A percentile compares a stretch with the other conserved stretches of the same genome.
Conservation (phyloP, 2,329 filamentous ascomycete genomes). For the Pseudofabraea citricarpa region DNA sequence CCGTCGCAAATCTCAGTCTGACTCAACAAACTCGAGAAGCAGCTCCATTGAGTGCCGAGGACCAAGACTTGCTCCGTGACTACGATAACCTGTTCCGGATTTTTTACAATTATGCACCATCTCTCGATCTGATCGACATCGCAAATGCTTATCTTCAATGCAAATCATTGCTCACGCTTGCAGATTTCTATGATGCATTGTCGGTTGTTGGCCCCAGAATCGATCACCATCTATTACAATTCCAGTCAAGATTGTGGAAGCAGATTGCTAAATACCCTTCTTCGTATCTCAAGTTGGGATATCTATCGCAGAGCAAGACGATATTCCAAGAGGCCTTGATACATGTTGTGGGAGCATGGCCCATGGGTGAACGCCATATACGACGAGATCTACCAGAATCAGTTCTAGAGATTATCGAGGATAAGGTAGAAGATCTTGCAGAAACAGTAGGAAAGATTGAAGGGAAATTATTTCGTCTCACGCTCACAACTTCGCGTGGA, state of each 20-base stretch:
- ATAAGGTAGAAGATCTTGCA: slow-evolving; percentile 89
- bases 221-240: slow-evolving; percentile 90
- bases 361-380: slow-evolving; percentile 71
- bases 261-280: slow-evolving; percentile 96
- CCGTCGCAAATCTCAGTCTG: slow-evolving; percentile 72
- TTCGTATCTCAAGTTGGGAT: slow-evolving; percentile 85
- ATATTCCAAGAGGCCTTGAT: slow-evolving; percentile 86
- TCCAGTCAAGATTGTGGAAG: slow-evolving; percentile 87
- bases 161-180: slow-evolving; percentile 80
- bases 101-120: slow-evolving; percentile 88
- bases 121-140: slow-evolving; percentile 81
- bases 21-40: slow-evolving; percentile 37
- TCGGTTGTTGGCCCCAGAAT: slow-evolving; percentile 83
- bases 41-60: slow-evolving; percentile 48
- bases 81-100: slow-evolving; percentile 95
- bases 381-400: slow-evolving; percentile 64
- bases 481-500: slow-evolving; percentile 70
- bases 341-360: slow-evolving; percentile 94
- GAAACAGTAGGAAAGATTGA: slow-evolving; percentile 78
- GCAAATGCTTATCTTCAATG: slow-evolving; percentile 90
- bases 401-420: slow-evolving; percentile 86
- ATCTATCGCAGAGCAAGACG: slow-evolving; percentile 75
- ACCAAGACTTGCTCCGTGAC: slow-evolving; percentile 77
- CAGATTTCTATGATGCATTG: slow-evolving; percentile 93
- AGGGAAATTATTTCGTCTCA: slow-evolving; percentile 75